These are phyloP conservation scores for Rhizoctonia solani DNA, from an alignment of 1,284 basidiomycete species.

Conservation along the genomic window DNA sequence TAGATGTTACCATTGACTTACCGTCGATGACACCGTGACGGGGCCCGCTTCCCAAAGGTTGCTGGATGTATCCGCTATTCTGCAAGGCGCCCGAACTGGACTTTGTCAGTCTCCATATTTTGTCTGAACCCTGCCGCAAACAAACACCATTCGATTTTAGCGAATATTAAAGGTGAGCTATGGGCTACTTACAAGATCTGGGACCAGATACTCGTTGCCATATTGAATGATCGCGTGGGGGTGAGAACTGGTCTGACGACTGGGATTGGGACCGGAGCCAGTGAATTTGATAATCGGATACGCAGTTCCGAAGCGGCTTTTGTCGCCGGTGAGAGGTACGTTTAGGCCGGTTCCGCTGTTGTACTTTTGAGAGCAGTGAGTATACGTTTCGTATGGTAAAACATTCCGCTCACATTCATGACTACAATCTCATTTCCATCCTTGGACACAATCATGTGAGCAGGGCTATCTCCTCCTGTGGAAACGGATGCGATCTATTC, in stretches of 20 bases:
- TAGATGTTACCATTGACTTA: slow-evolving; percentile 42
- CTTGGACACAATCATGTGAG: slow-evolving; percentile 27
- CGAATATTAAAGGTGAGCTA: background rate
- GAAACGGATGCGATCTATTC: slow-evolving; percentile 4
- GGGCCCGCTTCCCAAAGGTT: slow-evolving; percentile 66
- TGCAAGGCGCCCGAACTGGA: slow-evolving; percentile 47
- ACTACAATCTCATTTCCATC: slow-evolving; percentile 36
- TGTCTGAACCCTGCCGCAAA: slow-evolving; percentile 36
- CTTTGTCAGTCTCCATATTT: slow-evolving; percentile 37
- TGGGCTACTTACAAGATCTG: slow-evolving; percentile 33
- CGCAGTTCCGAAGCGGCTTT: slow-evolving; percentile 15
- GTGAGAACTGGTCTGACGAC: too few species aligned
- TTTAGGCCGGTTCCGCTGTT: slow-evolving; percentile 19
- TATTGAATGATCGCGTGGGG: slow-evolving; percentile 37
- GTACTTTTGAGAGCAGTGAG: slow-evolving; percentile 29
- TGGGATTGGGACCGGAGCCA: slow-evolving; percentile 29
- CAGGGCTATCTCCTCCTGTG: slow-evolving; percentile 21
- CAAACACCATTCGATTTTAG: background rate
- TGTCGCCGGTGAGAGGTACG: slow-evolving; percentile 24
- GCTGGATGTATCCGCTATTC: slow-evolving; percentile 64
- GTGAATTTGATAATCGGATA: slow-evolving; percentile 22
- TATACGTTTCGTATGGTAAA: background rate
- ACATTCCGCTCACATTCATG: slow-evolving; percentile 30
- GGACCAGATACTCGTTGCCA: slow-evolving; percentile 34
- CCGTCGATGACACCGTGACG: slow-evolving; percentile 62